These are phyloP conservation scores for Allomyces macrogynus DNA, from an alignment of 192 early-diverging fungal species.

Conservation along the genomic window DNA sequence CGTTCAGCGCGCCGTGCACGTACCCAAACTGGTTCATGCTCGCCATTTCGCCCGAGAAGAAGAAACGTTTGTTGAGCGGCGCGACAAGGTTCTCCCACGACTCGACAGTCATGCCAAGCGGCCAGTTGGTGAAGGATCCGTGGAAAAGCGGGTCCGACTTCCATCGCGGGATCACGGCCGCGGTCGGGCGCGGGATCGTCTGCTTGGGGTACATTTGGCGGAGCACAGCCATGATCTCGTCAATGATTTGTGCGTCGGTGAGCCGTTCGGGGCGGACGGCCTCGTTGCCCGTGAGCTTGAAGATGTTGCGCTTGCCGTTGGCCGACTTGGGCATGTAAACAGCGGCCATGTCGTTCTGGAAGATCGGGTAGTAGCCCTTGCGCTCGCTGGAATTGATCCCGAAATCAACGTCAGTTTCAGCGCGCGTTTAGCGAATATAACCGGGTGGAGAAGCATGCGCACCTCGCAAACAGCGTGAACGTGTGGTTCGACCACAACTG, in stretches of 20 bases:
- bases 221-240: too few species aligned
- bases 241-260: too few species aligned
- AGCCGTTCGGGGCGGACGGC: too few species aligned
- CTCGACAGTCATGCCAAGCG: slow-evolving; percentile 7
- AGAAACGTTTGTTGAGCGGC: slow-evolving; percentile 13
- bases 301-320: slow-evolving; percentile 8
- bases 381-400: slow-evolving; percentile 1
- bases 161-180: slow-evolving; percentile 18
- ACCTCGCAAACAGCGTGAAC: slow-evolving; percentile 3
- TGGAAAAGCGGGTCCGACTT: slow-evolving; percentile 15
- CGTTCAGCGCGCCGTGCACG: slow-evolving; percentile 18
- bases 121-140: slow-evolving; percentile 20
- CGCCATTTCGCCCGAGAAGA: slow-evolving; percentile 19
- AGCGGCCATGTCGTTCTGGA: slow-evolving; percentile 11
- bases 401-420: slow-evolving; percentile 8
- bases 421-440: slow-evolving; percentile 9
- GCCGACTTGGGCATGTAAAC: slow-evolving; percentile 12
- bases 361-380: slow-evolving; percentile 9
- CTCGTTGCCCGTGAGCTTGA: neutral
- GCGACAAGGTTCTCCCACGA: slow-evolving; percentile 16
- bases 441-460: neutral
- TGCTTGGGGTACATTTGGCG: too few species aligned
- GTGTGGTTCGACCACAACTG: slow-evolving; percentile 16
- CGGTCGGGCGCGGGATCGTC: slow-evolving; percentile 4
- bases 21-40: slow-evolving; percentile 14